Conservation (phyloP, 331 rosid species). For the Pyrus hybrid region DNA sequence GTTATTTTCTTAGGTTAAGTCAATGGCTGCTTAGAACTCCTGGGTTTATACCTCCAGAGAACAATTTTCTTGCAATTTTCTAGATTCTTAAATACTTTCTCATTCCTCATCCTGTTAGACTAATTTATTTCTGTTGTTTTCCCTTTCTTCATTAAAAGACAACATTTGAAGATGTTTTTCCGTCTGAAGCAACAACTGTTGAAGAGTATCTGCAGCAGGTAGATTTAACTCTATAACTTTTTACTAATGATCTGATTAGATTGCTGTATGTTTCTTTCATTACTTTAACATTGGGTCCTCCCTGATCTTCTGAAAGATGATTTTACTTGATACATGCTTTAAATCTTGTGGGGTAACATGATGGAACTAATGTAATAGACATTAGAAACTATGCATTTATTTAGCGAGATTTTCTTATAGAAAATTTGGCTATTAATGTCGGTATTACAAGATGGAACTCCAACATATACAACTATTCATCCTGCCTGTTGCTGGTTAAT, state of each 20-base stretch:
- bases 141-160: conserved; percentile 40
- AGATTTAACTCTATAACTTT: conserved; percentile 14
- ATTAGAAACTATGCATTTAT: neutral
- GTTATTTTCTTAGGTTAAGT: neutral
- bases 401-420: neutral
- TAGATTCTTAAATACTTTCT: neutral
- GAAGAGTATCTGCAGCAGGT: conserved; percentile 99
- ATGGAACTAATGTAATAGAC: neutral
- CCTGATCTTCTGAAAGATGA: neutral
- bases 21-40: neutral
- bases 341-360: neutral
- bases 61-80: neutral
- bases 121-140: neutral
- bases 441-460: neutral
- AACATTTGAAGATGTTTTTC: conserved; percentile 97
- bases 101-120: neutral
- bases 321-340: neutral
- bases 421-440: neutral
- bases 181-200: conserved; percentile 89
- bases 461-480: neutral
- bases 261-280: neutral
- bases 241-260: neutral
- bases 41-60: neutral
- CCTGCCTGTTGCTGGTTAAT: neutral
- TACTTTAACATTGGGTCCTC: neutral